Conservation (phyloP, 179 eudicot species). For the Nepenthes alata region DNA sequence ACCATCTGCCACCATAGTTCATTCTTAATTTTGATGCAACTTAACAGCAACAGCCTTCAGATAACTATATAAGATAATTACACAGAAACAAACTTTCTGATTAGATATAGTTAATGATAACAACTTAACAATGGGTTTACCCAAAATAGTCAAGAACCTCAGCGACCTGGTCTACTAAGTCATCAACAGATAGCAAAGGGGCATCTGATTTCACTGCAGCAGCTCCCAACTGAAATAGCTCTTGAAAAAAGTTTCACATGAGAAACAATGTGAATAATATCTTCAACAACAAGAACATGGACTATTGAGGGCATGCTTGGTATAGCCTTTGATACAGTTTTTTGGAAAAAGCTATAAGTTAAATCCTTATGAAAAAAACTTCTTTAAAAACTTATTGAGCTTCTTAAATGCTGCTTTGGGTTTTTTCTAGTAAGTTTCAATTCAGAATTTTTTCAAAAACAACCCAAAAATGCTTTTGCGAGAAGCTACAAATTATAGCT, state of each 20-base stretch:
- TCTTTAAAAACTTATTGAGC: no score
- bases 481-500: no score
- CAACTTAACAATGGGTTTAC: constrained; percentile 18
- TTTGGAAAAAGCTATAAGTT: background rate
- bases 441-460: no score
- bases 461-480: no score
- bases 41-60: background rate
- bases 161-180: constrained; percentile 77
- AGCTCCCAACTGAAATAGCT: constrained; percentile 78
- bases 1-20: background rate
- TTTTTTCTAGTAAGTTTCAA: no score
- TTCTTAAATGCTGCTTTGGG: no score
- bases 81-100: background rate
- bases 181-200: constrained; percentile 53
- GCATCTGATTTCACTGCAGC: constrained; percentile 37
- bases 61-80: background rate
- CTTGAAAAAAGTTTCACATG: constrained; percentile 34
- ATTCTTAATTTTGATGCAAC: background rate
- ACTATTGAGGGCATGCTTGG: background rate
- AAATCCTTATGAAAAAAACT: no score
- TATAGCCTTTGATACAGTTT: background rate
- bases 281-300: background rate
- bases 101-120: no score
- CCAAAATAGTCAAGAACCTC: constrained; percentile 79
- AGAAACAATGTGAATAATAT: constrained; percentile 19